Percentiles rank a stretch among this genome's conserved stretches.
Evolutionary conservation across 169 alveolate species (phyloP).

Genomic region (Babesia sp.): DNA sequence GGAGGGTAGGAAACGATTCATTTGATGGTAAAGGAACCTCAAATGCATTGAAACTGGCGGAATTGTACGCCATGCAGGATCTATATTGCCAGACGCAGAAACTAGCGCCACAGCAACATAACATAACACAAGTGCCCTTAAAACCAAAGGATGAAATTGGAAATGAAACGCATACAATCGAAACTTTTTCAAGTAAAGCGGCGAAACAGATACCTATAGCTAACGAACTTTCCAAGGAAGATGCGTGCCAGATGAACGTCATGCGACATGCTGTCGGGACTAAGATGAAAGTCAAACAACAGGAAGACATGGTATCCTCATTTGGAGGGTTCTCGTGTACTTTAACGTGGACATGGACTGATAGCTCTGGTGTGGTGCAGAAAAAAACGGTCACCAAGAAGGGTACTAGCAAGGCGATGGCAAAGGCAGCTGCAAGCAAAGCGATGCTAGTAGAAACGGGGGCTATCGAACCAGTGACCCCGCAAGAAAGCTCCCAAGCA

Average conservation of each 20-base stretch:
- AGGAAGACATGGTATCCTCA: not conserved
- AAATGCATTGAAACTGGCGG: conserved; percentile 38
- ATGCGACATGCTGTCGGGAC: conserved; percentile 9
- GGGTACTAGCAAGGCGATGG: conserved; percentile 54
- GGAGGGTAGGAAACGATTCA: conserved; percentile 20
- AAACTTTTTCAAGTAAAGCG: not conserved
- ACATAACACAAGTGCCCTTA: not conserved
- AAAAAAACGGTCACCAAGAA: conserved; percentile 2
- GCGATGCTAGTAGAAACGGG: conserved; percentile 64
- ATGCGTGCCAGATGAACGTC: conserved; percentile 49
- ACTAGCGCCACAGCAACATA: not conserved
- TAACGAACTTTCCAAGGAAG: conserved; percentile 46
- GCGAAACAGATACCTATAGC: not conserved
- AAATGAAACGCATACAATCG: too few species aligned
- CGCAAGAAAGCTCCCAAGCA: conserved; percentile 45
- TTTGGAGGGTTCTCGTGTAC: conserved; percentile 57
- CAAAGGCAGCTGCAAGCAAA: conserved; percentile 65
- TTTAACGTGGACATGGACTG: conserved; percentile 51
- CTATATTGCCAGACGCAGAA: conserved; percentile 23
- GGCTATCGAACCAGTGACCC: conserved; percentile 36
- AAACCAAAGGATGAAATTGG: not conserved
- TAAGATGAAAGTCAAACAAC: conserved; percentile 48
- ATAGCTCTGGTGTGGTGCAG: conserved; percentile 8
- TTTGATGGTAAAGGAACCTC: conserved; percentile 44
- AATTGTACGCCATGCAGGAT: conserved; percentile 56